Base-by-base conservation (phyloP, 2,329 filamentous ascomycete genomes). In the Talaromyces islandicus region DNA sequence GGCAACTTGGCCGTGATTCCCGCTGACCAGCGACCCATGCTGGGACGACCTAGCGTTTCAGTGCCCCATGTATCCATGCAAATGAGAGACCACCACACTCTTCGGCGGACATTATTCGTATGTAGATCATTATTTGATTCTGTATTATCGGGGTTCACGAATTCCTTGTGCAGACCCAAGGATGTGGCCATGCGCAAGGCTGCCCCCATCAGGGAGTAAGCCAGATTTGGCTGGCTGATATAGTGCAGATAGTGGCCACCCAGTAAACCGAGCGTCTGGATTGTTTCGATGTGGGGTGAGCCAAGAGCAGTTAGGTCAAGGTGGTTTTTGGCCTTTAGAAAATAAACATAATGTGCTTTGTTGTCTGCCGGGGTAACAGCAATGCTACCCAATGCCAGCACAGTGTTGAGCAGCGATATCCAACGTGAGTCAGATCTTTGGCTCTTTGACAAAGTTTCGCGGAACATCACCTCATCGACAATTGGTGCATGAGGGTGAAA, bases 61-160 rank as follows among this genome's bases (percentile, higher is more conserved):
- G 84, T 85, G 0, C 85, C 87, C 88, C 88, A 91, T 0, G 88
- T 88, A 69, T 91, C 88, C 24, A 91, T 78, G 68, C 87, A 88
- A 71, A 90, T 88, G 6, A 91, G 73, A 54, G 83, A 88, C 88
- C 88, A 91, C 88, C 88, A 91, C 3, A 88, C 88, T 35, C 12
- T 29, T 52, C 48, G 48, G 12, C 25, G 48, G 7, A 52, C 11
- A 12, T 51, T 29, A 51, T 27, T 52, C 12, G 12, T n/a, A 17
- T 25, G 5, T 1, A 27, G 6, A n/a, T 52, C 24, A 19, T 3
- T 52, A 7, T 21, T 52, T 9, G 48, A 27, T 10, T 29, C 27
- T 29, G 17, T 52, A 21, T 29, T 52, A 4, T 52, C 48, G 25
- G 51, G 30, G 5, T 43, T 38, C 9, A 30, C 43, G 4, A 53